These are phyloP conservation scores for Castanea crenata DNA, from an alignment of 306 rosid species.

Conservation along the genomic window DNA sequence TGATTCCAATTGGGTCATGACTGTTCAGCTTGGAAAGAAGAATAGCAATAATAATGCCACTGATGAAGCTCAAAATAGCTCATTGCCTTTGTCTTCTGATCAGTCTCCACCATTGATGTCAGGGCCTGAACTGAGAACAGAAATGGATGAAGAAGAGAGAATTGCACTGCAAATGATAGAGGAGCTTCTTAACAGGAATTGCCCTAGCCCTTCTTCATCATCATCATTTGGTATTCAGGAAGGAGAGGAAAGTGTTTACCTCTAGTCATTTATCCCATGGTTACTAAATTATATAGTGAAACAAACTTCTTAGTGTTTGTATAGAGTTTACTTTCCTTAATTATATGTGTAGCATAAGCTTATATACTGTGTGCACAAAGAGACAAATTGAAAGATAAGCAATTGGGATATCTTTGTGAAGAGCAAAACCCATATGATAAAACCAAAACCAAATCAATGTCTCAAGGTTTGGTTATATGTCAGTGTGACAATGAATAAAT, in stretches of 20 bases:
- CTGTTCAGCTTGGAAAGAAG: constrained; percentile 53
- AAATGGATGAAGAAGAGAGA: constrained; percentile 61
- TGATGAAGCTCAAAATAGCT: not conserved
- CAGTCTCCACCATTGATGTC: not conserved
- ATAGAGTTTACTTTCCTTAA: too few relatives aligned
- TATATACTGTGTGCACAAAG: not conserved
- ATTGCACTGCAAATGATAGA: constrained; percentile 91
- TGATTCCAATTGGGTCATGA: constrained; percentile 83
- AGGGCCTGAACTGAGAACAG: constrained; percentile 14
- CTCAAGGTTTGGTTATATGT: not conserved
- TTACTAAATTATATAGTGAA: too few relatives aligned
- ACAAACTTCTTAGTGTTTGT: not conserved
- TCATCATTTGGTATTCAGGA: constrained; percentile 26
- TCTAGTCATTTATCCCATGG: not conserved
- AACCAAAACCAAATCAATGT: not conserved
- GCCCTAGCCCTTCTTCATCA: constrained; percentile 39
- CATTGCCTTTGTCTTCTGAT: not conserved
- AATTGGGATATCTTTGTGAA: not conserved
- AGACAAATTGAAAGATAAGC: not conserved
- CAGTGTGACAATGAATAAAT: not conserved
- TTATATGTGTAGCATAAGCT: not conserved
- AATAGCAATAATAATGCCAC: not conserved
- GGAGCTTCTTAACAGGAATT: constrained; percentile 71
- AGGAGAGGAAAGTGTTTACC: constrained; percentile 32
- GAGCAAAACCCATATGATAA: not conserved